Evolutionary conservation across 345 rosid genomes (phyloP).

Genomic region (Linum usitatissimum): DNA sequence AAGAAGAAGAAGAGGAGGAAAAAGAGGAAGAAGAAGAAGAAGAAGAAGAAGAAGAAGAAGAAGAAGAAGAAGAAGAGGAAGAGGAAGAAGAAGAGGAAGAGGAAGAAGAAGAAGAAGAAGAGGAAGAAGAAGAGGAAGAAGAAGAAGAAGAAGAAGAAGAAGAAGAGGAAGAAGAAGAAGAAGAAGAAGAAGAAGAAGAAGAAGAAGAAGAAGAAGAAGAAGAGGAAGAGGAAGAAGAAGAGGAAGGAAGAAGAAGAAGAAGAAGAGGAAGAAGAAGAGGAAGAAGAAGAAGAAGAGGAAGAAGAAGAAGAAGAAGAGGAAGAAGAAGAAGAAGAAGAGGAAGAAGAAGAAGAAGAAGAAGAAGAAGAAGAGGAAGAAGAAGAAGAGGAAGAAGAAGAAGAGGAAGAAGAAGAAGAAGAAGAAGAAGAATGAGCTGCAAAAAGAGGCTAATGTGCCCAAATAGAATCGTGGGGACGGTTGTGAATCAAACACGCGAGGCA

Average conservation of each 20-base stretch:
- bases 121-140: neutral
- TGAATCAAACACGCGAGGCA: no score
- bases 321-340: neutral
- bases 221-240: neutral
- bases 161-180: neutral
- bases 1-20: neutral
- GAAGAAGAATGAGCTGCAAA: neutral
- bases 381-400: neutral
- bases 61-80: neutral
- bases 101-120: constrained; percentile 1
- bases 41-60: neutral
- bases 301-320: neutral
- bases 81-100: neutral
- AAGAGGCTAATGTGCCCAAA: no score
- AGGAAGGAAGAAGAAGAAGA: neutral
- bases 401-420: neutral
- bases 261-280: neutral
- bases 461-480: no score
- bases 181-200: neutral
- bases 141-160: neutral
- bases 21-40: neutral
- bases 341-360: neutral
- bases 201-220: neutral
- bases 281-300: neutral
- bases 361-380: constrained; percentile 1